phyloP scores from a whole-genome alignment of 345 rosid genomes.

The Excoecaria cochinchinensis region DNA sequence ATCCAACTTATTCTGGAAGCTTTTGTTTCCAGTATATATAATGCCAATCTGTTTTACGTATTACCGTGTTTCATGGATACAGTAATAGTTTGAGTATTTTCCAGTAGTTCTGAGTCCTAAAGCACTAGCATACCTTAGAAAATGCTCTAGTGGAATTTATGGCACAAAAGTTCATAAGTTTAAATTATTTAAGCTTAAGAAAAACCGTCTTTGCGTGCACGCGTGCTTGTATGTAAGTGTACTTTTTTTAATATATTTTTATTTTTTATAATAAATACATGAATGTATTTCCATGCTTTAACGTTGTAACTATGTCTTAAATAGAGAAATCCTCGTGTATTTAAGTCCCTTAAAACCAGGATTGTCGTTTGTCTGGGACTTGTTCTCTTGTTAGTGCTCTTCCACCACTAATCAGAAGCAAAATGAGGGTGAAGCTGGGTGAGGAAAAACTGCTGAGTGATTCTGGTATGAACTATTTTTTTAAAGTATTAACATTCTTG shows the following conservation, averaged over 20 bases:
- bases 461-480: conserved; percentile 46
- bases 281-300: background rate
- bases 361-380: conserved; percentile 49
- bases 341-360: conserved; percentile 40
- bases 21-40: background rate
- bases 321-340: conserved; percentile 3
- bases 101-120: background rate
- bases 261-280: no score
- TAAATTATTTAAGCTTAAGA: no score
- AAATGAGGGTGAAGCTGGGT: conserved; percentile 59
- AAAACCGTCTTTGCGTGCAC: no score
- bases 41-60: background rate
- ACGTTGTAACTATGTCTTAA: no score
- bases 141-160: background rate
- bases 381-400: conserved; percentile 55
- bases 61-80: background rate
- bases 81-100: background rate
- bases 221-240: no score
- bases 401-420: conserved; percentile 58
- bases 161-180: background rate
- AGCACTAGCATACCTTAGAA: background rate
- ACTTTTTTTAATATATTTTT: no score
- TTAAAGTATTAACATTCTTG: background rate
- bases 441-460: conserved; percentile 42
- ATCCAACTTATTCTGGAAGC: no score